Evolutionary conservation across 2,329 filamentous ascomycete species (phyloP), one percentile per base, ranked within the genome.

Genomic region (Zasmidium angulare): DNA sequence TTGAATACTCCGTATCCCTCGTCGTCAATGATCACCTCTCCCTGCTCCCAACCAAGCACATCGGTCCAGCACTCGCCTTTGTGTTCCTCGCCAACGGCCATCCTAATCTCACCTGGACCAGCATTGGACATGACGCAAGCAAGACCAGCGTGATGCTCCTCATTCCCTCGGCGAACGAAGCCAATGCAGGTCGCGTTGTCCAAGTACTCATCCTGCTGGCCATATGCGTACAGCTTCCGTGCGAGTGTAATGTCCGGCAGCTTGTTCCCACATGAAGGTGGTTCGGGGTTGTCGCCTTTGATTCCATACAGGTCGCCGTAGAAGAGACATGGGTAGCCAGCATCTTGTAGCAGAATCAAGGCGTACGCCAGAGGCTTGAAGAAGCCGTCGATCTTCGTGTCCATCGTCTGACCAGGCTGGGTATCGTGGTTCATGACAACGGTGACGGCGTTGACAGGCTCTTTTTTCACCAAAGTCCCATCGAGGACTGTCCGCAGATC

Each of bases 331-430:
- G 87, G 87, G 43, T 86, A 82, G 19, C 86, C 86, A 24, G 82
- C 76, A 51, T 80, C 75, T 21, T 86, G 83, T 23, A 90, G 83
- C 2, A 91, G 82, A 58, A 90, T 89, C 21, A 90, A 77, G 0
- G 86, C 77, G 71, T 91, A 90, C 1, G 88, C 88, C 17, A 90
- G 79, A 0, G 87, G 84, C 71, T 89, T 89, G 79, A 91, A 90
- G 77, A 84, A 88, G 31, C 80, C 80, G 61, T 85, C 82, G 22
- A 91, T 82, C 1, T 82, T 82, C 0, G 85, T 84, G 66, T 84
- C 85, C 50, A 88, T 77, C 1, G 84, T 82, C 71, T 88, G 86
- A 24, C 84, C 84, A 24, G 82, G 77, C 72, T 85, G 75, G 0
- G 87, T 89, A 70, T 90, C 87, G 74, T 90, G 88, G 72, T 89